phyloP scores from a whole-genome alignment of 2,329 filamentous ascomycete genomes.

The Domatiomyces catenatus region DNA sequence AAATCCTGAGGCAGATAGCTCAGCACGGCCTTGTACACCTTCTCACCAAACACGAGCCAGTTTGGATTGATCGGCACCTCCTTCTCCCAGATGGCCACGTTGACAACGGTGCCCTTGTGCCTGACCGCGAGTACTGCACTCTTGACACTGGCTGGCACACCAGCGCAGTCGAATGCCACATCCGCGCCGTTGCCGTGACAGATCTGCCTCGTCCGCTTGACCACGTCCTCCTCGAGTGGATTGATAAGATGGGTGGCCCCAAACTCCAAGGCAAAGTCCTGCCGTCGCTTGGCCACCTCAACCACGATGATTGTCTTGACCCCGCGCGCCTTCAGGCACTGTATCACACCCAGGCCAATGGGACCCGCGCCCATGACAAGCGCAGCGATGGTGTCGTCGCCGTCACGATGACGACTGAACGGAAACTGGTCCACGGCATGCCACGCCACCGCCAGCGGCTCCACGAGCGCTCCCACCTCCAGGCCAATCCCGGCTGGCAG shows the following conservation, averaged over 20 bases:
- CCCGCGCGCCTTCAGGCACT: slow-evolving; percentile 40
- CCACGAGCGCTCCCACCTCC: slow-evolving; percentile 43
- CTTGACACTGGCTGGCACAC: slow-evolving; percentile 37
- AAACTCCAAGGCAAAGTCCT: slow-evolving; percentile 37
- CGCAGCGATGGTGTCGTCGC: slow-evolving; percentile 27
- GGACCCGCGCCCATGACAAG: slow-evolving; percentile 48
- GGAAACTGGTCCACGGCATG: slow-evolving; percentile 41
- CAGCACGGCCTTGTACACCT: slow-evolving; percentile 34
- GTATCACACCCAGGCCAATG: slow-evolving; percentile 45
- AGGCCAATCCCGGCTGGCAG: slow-evolving; percentile 39
- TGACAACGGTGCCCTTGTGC: slow-evolving; percentile 43
- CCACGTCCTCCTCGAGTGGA: slow-evolving; percentile 33
- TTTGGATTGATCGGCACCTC: slow-evolving; percentile 39
- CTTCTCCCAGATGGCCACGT: slow-evolving; percentile 51
- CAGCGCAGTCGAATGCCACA: slow-evolving; percentile 47
- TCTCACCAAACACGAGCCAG: slow-evolving; percentile 38
- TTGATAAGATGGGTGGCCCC: slow-evolving; percentile 42
- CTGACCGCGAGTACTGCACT: slow-evolving; percentile 35
- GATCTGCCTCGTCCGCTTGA: slow-evolving; percentile 31
- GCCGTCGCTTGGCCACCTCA: slow-evolving; percentile 38
- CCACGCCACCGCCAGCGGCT: slow-evolving; percentile 50
- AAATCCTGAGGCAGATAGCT: slow-evolving; percentile 41
- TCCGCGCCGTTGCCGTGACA: slow-evolving; percentile 37
- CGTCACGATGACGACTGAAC: slow-evolving; percentile 21
- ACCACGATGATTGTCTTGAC: slow-evolving; percentile 42